Percentiles rank a stretch among this genome's conserved stretches.
These are phyloP conservation scores for Mollisiaceae sp. DNA, from an alignment of 2,329 filamentous ascomycete genomes.

Conservation along the genomic window DNA sequence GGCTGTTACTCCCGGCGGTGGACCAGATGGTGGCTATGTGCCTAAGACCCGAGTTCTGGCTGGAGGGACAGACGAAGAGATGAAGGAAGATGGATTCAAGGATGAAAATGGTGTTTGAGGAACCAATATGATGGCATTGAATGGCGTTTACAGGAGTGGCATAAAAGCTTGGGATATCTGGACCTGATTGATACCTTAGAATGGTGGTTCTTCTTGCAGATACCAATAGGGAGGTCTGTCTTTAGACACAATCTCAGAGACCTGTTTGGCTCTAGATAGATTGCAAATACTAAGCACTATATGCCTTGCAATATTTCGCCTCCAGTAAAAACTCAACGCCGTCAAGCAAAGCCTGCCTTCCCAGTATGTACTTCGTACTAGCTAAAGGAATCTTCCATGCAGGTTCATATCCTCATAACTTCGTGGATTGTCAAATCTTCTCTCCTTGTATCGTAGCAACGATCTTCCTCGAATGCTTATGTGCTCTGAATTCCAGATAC, in stretches of 20 bases:
- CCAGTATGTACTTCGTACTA: not conserved
- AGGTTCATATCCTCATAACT: slow-evolving; percentile 6
- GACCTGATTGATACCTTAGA: slow-evolving; percentile 12
- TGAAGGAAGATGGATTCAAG: slow-evolving; percentile 50
- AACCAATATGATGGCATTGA: slow-evolving; percentile 24
- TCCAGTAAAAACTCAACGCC: not conserved
- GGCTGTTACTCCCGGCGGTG: slow-evolving; percentile 78
- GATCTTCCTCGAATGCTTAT: slow-evolving; percentile 78
- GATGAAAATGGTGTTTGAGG: slow-evolving; percentile 47
- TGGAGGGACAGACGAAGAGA: slow-evolving; percentile 62
- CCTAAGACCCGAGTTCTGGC: slow-evolving; percentile 71
- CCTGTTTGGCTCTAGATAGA: not conserved
- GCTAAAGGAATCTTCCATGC: not conserved
- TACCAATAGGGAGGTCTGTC: slow-evolving; percentile 3
- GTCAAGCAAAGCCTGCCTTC: not conserved
- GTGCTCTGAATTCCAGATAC: slow-evolving; percentile 87
- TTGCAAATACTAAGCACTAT: slow-evolving; percentile 7
- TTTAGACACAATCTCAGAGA: not conserved
- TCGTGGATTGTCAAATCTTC: slow-evolving; percentile 49
- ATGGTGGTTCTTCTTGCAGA: slow-evolving; percentile 18
- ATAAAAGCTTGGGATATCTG: slow-evolving; percentile 28
- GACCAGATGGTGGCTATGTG: slow-evolving; percentile 58
- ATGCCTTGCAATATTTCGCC: not conserved
- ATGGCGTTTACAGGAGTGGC: slow-evolving; percentile 32
- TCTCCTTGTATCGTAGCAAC: slow-evolving; percentile 96